Evolutionary conservation across 495 filamentous ascomycete genomes (phyloP).

Genomic region (Jackrogersella minutella): DNA sequence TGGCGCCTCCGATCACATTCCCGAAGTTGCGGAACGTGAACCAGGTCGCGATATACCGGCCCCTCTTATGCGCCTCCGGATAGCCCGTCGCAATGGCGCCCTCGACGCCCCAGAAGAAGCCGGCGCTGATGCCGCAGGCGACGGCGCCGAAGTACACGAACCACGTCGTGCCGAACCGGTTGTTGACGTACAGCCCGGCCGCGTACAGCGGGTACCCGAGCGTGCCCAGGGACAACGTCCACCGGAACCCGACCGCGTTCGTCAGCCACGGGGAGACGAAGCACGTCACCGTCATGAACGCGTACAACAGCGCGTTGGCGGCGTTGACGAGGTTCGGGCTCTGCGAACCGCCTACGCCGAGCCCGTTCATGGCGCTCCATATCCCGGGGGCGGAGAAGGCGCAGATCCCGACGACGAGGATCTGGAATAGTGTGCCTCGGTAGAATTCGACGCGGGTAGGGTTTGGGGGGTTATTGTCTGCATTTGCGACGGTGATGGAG

Average conservation of each 20-base stretch:
- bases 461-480: background rate
- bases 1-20: slow-evolving; percentile 63
- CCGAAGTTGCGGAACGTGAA: slow-evolving; percentile 65
- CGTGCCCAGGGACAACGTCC: slow-evolving; percentile 63
- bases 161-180: slow-evolving; percentile 65
- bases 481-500: slow-evolving; percentile 2
- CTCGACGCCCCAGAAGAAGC: slow-evolving; percentile 65
- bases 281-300: slow-evolving; percentile 65
- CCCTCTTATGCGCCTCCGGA: slow-evolving; percentile 60
- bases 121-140: slow-evolving; percentile 63
- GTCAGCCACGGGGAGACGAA: slow-evolving; percentile 60
- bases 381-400: slow-evolving; percentile 60
- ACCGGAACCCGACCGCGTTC: slow-evolving; percentile 63
- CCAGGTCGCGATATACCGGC: slow-evolving; percentile 66
- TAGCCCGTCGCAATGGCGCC: slow-evolving; percentile 67
- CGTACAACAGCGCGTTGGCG: slow-evolving; percentile 64
- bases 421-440: slow-evolving; percentile 43
- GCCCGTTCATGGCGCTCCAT: slow-evolving; percentile 65
- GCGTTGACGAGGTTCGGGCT: slow-evolving; percentile 65
- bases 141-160: slow-evolving; percentile 64
- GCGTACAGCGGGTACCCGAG: slow-evolving; percentile 65
- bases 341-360: slow-evolving; percentile 66
- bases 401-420: slow-evolving; percentile 34
- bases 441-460: slow-evolving; percentile 15
- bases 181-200: slow-evolving; percentile 66